A percentile compares a stretch with the other conserved stretches of the same genome.
phyloP scores from a whole-genome alignment of 257 asterid genomes.

The Solanum appendiculatum region DNA sequence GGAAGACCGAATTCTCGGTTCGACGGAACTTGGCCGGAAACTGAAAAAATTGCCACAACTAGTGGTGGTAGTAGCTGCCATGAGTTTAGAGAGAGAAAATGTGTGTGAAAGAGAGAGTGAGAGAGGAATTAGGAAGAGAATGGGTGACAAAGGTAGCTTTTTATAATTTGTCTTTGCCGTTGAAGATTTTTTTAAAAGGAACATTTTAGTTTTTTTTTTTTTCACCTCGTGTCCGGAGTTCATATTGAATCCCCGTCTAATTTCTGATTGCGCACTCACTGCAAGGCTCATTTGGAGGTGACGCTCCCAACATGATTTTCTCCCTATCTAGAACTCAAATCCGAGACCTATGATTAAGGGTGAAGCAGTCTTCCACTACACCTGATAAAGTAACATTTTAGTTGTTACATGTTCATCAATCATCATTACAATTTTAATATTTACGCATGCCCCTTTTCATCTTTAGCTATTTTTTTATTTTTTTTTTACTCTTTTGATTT shows the following conservation, averaged over 20 bases:
- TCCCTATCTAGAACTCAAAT: no score
- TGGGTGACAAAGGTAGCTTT: background rate
- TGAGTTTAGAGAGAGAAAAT: background rate
- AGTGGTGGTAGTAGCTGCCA: conserved; percentile 32
- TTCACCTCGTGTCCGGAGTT: no score
- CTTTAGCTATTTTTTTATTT: background rate
- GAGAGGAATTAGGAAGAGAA: background rate
- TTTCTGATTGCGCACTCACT: no score
- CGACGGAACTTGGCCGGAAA: conserved; percentile 9
- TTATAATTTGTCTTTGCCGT: background rate
- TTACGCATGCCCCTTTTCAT: background rate
- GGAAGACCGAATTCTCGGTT: conserved; percentile 22
- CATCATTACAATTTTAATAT: background rate
- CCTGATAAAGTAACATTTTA: background rate
- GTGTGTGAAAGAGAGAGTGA: background rate
- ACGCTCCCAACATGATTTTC: no score
- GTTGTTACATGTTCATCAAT: background rate
- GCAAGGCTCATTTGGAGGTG: no score
- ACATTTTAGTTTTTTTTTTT: background rate
- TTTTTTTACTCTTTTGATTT: background rate
- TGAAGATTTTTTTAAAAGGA: background rate
- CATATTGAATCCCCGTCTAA: no score
- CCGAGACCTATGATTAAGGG: no score
- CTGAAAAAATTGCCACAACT: conserved; percentile 16
- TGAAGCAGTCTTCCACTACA: no score